Conservation (phyloP, 2,329 filamentous ascomycete genomes). For the Pseudofabraea citricarpa region DNA sequence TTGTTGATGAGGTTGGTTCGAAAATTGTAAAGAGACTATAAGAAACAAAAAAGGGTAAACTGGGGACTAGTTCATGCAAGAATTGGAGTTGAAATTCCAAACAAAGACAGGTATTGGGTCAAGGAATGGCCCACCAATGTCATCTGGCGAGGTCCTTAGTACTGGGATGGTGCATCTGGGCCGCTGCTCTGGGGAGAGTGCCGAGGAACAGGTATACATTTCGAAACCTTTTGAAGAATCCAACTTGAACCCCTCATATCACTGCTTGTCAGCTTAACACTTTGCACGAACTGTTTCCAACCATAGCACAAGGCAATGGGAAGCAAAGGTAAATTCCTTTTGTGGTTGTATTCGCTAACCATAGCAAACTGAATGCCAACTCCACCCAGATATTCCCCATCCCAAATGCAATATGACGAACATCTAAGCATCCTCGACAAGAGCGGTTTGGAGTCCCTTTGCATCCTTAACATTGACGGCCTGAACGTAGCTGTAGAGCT, state of each 20-base stretch:
- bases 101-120: too few relatives aligned
- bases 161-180: neutral
- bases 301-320: neutral
- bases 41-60: too few relatives aligned
- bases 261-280: slow-evolving; percentile 2
- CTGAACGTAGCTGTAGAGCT: slow-evolving; percentile 99
- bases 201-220: neutral
- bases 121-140: too few relatives aligned
- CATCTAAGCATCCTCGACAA: slow-evolving; percentile 66
- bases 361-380: slow-evolving; percentile 10
- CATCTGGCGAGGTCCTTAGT: too few relatives aligned
- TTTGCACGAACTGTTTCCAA: slow-evolving; percentile 4
- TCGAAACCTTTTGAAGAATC: neutral
- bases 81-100: too few relatives aligned
- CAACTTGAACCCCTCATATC: neutral
- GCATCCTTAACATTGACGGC: slow-evolving; percentile 99
- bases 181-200: neutral
- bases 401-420: neutral
- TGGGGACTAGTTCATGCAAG: too few relatives aligned
- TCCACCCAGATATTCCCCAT: slow-evolving; percentile 6
- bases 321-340: slow-evolving; percentile 3
- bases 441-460: slow-evolving; percentile 91
- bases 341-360: slow-evolving; percentile 9
- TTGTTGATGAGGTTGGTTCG: too few relatives aligned
- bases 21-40: too few relatives aligned